Evolutionary conservation across 2,329 filamentous ascomycete species (phyloP).

Genomic region (Colletotrichum coccodes): DNA sequence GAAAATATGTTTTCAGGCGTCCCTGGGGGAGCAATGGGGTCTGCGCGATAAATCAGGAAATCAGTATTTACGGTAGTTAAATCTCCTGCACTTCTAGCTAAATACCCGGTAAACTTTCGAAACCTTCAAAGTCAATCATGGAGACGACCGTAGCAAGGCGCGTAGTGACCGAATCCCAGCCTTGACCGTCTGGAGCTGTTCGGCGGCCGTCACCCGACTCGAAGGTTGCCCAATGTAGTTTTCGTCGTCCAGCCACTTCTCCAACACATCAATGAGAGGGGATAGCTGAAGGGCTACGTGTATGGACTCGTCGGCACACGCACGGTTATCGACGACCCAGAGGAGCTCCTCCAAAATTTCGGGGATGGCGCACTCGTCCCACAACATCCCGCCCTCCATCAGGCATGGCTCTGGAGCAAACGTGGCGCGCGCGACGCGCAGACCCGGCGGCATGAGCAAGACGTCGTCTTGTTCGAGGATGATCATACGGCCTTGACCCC

Average conservation of each 20-base stretch:
- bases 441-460: not conserved
- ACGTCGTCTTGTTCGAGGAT: not conserved
- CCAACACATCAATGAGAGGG: not conserved
- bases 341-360: not conserved
- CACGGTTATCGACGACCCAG: not conserved
- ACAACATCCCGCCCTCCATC: constrained; percentile 2
- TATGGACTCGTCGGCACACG: not conserved
- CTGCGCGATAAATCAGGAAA: no score
- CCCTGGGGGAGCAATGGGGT: no score
- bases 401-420: not conserved
- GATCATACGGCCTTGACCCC: not conserved
- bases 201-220: not conserved
- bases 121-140: not conserved
- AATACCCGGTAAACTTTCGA: no score
- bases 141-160: not conserved
- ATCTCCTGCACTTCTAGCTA: no score
- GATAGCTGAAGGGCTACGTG: not conserved
- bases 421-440: not conserved
- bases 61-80: no score
- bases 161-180: not conserved
- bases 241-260: not conserved
- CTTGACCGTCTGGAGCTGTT: not conserved
- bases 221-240: not conserved
- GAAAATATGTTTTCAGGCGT: no score
- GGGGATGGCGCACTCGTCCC: not conserved